Base-by-base conservation (phyloP, 805 yeast genomes). In the Isabelozyma gotoi region DNA sequence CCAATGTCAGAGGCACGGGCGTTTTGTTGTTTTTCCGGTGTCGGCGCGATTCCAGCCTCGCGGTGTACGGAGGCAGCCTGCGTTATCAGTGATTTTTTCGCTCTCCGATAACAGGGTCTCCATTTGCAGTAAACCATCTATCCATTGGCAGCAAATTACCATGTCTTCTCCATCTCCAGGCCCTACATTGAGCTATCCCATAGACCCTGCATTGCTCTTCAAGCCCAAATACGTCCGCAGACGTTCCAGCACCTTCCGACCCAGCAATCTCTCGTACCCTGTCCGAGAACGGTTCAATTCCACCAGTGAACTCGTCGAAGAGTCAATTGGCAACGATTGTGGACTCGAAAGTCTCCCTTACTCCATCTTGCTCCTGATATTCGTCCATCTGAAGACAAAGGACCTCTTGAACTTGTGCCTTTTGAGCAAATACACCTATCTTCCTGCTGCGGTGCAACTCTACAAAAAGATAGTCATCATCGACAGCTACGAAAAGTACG, bases 381-480 rank as follows among this genome's bases (percentile, higher is more conserved):
- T 60, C 35, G 44, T 51, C 12, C 44, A 41, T 29, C 49, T 62
- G 5, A 39, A 43, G 18, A 53, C 61, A 5, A 24, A 41, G 7
- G 64, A 62, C 39, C 47, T 65, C 19, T 46, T 60, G 17, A 53
- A 43, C 18, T 35, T 60, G 6, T 55, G 63, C 24, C 24, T 52
- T 5, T 40, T 56, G 4, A 52, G 60, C 35, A 47, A 52, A 27
- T 40, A 46, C 37, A 50, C 61, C n/a, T 63, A 60, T 40, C 44
- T 57, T 14, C 66, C 63, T 2, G 65, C 68, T 1, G 53, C 53
- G 1, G 43, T 43, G 19, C 49, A 55, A 20, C 38, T 65, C 10
- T 62, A 63, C 46, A 43, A 46, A 12, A 52, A 49, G 21, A 50
- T 63, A 8, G 47, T 57, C 2, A 46, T 65, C 16, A 45, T 53